Base-by-base conservation (phyloP, 2,329 filamentous ascomycete species). In the Cercospora sp. region DNA sequence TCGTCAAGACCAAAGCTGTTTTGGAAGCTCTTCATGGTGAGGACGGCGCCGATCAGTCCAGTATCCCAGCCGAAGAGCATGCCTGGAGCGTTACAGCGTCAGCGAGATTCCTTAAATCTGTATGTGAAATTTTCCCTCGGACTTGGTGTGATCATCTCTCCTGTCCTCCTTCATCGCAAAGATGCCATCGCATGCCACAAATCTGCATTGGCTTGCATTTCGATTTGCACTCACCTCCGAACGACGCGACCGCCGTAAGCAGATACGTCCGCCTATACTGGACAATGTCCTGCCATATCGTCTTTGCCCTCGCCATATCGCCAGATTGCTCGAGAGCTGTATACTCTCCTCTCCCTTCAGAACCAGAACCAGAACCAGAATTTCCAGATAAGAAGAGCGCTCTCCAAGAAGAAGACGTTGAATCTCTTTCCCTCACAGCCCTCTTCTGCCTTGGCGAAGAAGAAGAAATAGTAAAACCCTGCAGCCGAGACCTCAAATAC, bases 1-100 rank as follows among this genome's bases (percentile, higher is more conserved):
- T 69, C 68, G 67, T 81, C 70, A 5, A 82, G 76, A 12, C 74
- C 75, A 72, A 82, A 82, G 0, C 77, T 80, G 66, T 82, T 76
- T 62, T 81, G 79, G 71, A 82, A 82, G 1, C 79, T 78, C 45
- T 79, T 75, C 80, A 82, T 82, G 2, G 79, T 81, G 45, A 82
- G 70, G 2, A 82, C 79, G 42, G 80, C 80, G 16, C 76, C 77
- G 51, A 75, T 77, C 4, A 74, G 66, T 42, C 75, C 76, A 10
- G 75, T 76, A 31, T 75, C 75, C 73, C 73, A 75, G 51, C 62
- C 72, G 61, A 63, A 64, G 31, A 64, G 62, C 62, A 64, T 64
- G 18, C 62, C 55, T 59, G 18, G 28, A 59, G 18, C 8, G n/a
- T n/a, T n/a, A n/a, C n/a, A n/a, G n/a, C n/a, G n/a, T n/a, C n/a